Base-by-base conservation (phyloP, 148 eudicot genomes). In the Polygonum aviculare region DNA sequence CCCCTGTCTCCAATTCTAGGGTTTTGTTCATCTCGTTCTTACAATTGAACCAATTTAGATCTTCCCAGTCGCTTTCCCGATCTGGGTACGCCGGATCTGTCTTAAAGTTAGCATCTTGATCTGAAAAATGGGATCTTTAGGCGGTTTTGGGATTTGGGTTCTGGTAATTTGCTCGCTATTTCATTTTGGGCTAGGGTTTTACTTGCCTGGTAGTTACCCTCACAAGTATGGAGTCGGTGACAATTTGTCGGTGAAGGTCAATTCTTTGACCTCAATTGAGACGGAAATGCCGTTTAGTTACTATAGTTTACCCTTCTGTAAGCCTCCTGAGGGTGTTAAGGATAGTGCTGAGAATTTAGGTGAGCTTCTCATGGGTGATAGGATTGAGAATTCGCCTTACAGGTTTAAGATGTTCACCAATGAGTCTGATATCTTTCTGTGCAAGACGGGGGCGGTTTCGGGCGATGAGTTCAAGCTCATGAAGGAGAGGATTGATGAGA, bases 261-360 rank as follows among this genome's bases (percentile, higher is more conserved):
- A 82, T 72, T 82, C 84, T 3, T 76, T 82, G 38, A 82, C 84
- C 26, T 82, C 84, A 38, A 82, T 82, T 60, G 84, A 82, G 52
- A 82, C 84, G 3, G 84, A 82, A 54, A 82, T 78, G 49, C 84
- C 84, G 45, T 82, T 75, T 79, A 79, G 84, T 51, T 82, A 82
- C 48, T 82, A 82, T 57, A 82, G 84, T 57, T 79, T 82, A 35
- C 84, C 84, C 45, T 82, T 76, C 69, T 82, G 84, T 65, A 72
- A 75, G 71, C 84, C 84, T 9, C 36, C 77, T 16, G 84, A 76
- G 12, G 84, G 84, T 14, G 81, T 82, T 12, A 82, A 82, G 71
- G 84, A 82, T 51, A 82, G 81, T 44, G 84, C 84, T 16, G 84
- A 82, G 59, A 82, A 82, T 51, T 81, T 82, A 7, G 84, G 84